Evolutionary conservation across 1,284 basidiomycete genomes (phyloP).

Genomic region (Vanrija sp.): DNA sequence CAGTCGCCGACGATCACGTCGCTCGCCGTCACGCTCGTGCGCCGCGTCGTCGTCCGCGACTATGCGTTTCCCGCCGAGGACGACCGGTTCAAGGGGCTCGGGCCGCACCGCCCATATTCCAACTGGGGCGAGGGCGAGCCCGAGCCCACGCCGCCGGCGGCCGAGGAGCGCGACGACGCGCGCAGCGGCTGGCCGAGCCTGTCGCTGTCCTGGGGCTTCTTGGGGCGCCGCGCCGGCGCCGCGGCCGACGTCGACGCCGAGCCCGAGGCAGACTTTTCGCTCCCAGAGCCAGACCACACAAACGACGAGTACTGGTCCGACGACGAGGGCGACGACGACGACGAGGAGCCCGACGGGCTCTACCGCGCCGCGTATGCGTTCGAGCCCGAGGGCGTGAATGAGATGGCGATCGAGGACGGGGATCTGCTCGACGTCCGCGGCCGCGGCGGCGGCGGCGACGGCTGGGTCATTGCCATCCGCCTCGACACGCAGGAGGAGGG

Average conservation of each 20-base stretch:
- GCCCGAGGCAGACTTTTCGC: not conserved
- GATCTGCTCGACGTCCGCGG: slow-evolving; percentile 43
- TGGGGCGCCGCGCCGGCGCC: slow-evolving; percentile 4
- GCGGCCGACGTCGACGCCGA: not conserved
- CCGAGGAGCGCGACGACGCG: slow-evolving; percentile 11
- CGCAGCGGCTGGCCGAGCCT: slow-evolving; percentile 11
- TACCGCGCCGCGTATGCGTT: slow-evolving; percentile 43
- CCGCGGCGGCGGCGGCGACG: slow-evolving; percentile 35
- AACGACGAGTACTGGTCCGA: slow-evolving; percentile 9
- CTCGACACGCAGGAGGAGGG: slow-evolving; percentile 29
- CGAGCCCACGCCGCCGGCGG: slow-evolving; percentile 6
- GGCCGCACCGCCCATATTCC: slow-evolving; percentile 7
- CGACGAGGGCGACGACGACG: slow-evolving; percentile 23
- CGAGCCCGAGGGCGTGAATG: slow-evolving; percentile 40
- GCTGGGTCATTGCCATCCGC: slow-evolving; percentile 47
- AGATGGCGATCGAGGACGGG: slow-evolving; percentile 41
- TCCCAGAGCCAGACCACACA: slow-evolving; percentile 11
- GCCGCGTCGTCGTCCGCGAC: slow-evolving; percentile 36
- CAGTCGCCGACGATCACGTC: too few relatives aligned
- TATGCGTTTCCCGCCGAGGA: slow-evolving; percentile 34
- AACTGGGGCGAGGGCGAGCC: slow-evolving; percentile 21
- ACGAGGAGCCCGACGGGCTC: slow-evolving; percentile 37
- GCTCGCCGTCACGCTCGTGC: not conserved
- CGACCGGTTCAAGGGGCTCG: slow-evolving; percentile 32
- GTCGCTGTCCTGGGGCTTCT: slow-evolving; percentile 23